Conservation (phyloP, 2,329 filamentous ascomycete species). For the Fusarium sp. region DNA sequence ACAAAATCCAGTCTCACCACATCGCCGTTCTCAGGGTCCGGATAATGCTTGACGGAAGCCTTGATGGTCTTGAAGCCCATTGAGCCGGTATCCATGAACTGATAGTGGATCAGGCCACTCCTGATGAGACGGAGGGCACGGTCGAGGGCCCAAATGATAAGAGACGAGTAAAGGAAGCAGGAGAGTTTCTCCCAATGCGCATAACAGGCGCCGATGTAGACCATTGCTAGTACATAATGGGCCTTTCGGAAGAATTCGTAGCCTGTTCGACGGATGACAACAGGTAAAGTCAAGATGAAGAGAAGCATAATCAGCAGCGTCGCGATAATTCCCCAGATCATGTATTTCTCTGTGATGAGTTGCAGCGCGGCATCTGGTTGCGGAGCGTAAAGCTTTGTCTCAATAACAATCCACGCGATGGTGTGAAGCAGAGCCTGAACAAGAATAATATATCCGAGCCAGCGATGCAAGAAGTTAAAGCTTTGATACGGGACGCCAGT, state of each 20-base stretch:
- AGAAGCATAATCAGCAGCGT: not conserved
- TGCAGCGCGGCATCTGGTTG: not conserved
- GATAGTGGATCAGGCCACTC: not conserved
- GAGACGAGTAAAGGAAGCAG: not conserved
- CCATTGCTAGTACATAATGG: not conserved
- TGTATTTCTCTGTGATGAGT: not conserved
- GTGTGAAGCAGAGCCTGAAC: not conserved
- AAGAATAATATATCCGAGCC: not conserved
- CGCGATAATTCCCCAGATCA: not conserved
- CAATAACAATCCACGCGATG: not conserved
- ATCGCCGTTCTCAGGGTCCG: not conserved
- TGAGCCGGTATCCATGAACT: not conserved
- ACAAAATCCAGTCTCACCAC: not conserved
- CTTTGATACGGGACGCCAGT: not conserved
- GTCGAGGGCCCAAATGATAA: not conserved
- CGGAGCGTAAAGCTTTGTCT: not conserved
- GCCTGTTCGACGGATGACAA: not conserved
- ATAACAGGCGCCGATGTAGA: not conserved
- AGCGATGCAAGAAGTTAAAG: not conserved
- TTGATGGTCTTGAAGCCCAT: not conserved
- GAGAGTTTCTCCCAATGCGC: slow-evolving; percentile 1
- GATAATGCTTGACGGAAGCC: not conserved
- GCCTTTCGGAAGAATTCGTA: slow-evolving; percentile 5
- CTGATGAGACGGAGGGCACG: not conserved
- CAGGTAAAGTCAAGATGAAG: not conserved